A percentile compares a stretch with the other conserved stretches of the same genome.
phyloP scores from a whole-genome alignment of 73 alveolate species.

The Tetrahymena malaccensis region DNA sequence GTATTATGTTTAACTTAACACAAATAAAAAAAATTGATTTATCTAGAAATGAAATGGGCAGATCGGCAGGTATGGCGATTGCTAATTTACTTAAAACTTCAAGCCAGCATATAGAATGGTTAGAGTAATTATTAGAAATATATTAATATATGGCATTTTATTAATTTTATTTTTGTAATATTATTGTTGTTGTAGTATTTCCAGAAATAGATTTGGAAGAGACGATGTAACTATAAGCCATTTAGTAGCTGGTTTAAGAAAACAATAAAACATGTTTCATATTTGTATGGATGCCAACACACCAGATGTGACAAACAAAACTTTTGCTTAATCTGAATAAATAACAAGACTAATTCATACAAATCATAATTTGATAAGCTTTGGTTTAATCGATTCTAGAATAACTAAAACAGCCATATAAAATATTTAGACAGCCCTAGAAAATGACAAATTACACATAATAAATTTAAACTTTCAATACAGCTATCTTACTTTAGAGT shows the following conservation, averaged over 20 bases:
- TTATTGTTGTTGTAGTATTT: background rate
- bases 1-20: background rate
- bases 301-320: background rate
- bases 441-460: background rate
- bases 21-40: background rate
- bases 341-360: background rate
- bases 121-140: background rate
- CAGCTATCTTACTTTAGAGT: background rate
- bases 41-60: background rate
- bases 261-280: background rate
- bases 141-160: background rate
- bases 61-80: background rate
- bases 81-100: background rate
- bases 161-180: background rate
- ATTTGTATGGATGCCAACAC: background rate
- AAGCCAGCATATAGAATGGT: background rate
- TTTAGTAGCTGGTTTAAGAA: background rate
- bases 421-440: background rate
- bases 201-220: background rate
- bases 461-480: background rate
- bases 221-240: background rate
- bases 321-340: background rate
- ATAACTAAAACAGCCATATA: background rate
- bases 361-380: background rate
- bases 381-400: background rate